phyloP scores from a whole-genome alignment of 495 filamentous ascomycete genomes.

The Aspergillus coremiiformis region DNA sequence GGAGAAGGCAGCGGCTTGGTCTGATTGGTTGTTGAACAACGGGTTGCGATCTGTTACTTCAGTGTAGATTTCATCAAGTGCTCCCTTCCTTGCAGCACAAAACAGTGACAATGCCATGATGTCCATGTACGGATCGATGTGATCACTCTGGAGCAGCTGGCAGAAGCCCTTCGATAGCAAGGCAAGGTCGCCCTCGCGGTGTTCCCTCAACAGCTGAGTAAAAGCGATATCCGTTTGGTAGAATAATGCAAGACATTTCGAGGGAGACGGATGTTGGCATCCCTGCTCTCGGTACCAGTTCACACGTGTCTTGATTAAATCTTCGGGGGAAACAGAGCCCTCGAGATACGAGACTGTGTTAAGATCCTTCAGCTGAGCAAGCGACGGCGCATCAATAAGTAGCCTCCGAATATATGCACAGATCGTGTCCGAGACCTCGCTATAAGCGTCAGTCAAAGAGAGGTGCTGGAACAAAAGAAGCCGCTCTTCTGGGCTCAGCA shows the following conservation, averaged over 20 bases:
- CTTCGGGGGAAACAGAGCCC: constrained; percentile 32
- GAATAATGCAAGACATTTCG: constrained; percentile 39
- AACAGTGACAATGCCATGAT: constrained; percentile 49
- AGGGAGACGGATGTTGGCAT: constrained; percentile 33
- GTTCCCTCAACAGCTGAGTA: constrained; percentile 31
- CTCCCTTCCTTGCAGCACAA: constrained; percentile 47
- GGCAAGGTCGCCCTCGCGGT: constrained; percentile 35
- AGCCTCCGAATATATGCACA: constrained; percentile 39
- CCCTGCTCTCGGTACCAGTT: constrained; percentile 45
- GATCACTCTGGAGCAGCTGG: constrained; percentile 27
- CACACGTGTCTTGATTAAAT: constrained; percentile 40
- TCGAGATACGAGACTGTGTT: constrained; percentile 46
- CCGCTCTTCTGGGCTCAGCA: constrained; percentile 45
- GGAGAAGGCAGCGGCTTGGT: constrained; percentile 55
- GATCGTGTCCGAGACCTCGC: constrained; percentile 25
- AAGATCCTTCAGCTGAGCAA: constrained; percentile 42
- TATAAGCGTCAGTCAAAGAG: constrained; percentile 29
- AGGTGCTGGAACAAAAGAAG: constrained; percentile 46
- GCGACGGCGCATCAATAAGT: constrained; percentile 44
- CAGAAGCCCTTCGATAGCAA: constrained; percentile 32
- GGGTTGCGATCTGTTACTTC: constrained; percentile 55
- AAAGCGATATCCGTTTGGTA: constrained; percentile 37
- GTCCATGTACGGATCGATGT: constrained; percentile 42
- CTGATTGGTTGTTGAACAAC: constrained; percentile 46
- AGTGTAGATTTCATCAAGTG: constrained; percentile 53